These are phyloP conservation scores for Phialemonium atrogriseum DNA, from an alignment of 2,329 filamentous ascomycete genomes.

Conservation along the genomic window DNA sequence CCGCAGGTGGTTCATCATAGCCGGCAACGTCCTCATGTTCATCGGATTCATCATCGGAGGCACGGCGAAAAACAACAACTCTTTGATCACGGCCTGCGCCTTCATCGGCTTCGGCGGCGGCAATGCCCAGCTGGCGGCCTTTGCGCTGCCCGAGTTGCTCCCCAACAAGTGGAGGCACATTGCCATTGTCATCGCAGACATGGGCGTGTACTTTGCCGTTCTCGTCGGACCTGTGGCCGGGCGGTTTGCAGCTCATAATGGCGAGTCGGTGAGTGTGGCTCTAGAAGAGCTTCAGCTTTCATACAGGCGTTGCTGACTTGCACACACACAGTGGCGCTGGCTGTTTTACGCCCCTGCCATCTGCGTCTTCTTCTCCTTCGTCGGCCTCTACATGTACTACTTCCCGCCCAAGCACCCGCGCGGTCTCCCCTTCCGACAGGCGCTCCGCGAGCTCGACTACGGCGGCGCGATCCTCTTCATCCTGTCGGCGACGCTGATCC, in stretches of 20 bases:
- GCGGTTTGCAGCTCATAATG: slow-evolving; percentile 28
- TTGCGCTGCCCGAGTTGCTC: slow-evolving; percentile 36
- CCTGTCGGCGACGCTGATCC: slow-evolving; percentile 23
- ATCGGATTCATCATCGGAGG: slow-evolving; percentile 29
- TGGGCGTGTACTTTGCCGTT: slow-evolving; percentile 33
- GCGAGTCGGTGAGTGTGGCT: slow-evolving; percentile 11
- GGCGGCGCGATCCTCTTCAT: slow-evolving; percentile 28
- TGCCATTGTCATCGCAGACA: slow-evolving; percentile 32
- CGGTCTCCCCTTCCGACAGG: slow-evolving; percentile 24
- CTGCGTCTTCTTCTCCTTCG: slow-evolving; percentile 31
- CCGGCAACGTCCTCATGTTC: slow-evolving; percentile 29
- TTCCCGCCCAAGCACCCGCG: slow-evolving; percentile 22
- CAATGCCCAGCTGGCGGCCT: slow-evolving; percentile 34
- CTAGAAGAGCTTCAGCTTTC: neutral
- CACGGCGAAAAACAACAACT: slow-evolving; percentile 27
- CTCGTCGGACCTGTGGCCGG: slow-evolving; percentile 36
- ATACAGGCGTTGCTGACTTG: neutral
- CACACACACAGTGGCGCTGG: slow-evolving; percentile 28
- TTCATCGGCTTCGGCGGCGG: slow-evolving; percentile 35
- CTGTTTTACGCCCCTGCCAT: slow-evolving; percentile 36
- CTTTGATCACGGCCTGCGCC: slow-evolving; percentile 29
- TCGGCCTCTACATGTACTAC: slow-evolving; percentile 30
- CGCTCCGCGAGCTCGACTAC: slow-evolving; percentile 28
- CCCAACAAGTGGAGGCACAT: slow-evolving; percentile 40
- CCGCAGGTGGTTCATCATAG: slow-evolving; percentile 34